These are phyloP conservation scores for Scheffersomyces lignicola DNA, from an alignment of 1,139 yeast species.

Conservation along the genomic window DNA sequence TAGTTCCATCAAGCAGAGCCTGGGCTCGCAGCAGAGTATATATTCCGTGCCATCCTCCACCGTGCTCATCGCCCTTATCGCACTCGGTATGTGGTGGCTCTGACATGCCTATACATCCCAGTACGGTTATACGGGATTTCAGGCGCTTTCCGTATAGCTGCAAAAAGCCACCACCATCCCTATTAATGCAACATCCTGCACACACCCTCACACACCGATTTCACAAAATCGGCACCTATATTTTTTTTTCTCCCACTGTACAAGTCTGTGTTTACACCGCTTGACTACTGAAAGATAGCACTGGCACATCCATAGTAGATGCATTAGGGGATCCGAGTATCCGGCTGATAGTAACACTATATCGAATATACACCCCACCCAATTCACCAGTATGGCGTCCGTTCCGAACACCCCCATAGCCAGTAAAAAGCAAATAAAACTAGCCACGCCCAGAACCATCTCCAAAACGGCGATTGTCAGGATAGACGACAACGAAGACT, in stretches of 20 bases:
- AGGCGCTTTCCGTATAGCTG: too few species aligned
- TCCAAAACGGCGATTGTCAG: slow-evolving; percentile 23
- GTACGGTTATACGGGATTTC: too few species aligned
- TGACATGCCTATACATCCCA: too few species aligned
- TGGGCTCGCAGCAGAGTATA: neutral
- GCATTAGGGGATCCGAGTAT: too few species aligned
- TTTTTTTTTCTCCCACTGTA: neutral
- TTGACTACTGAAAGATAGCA: too few species aligned
- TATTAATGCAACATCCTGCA: too few species aligned
- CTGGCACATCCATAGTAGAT: too few species aligned
- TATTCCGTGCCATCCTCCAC: neutral
- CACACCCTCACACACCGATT: too few species aligned
- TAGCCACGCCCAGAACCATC: slow-evolving; percentile 13
- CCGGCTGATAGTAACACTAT: neutral
- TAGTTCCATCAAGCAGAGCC: slow-evolving; percentile 1
- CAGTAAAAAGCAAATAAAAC: slow-evolving; percentile 2
- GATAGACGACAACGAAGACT: slow-evolving; percentile 26
- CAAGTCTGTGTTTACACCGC: too few species aligned
- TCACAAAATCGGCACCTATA: neutral
- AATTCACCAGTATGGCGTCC: slow-evolving; percentile 7
- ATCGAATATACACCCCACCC: neutral
- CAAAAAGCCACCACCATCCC: too few species aligned
- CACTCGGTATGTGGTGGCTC: slow-evolving; percentile 1
- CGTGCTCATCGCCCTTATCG: neutral
- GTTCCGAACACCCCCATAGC: slow-evolving; percentile 13